These are phyloP conservation scores for Vitis rupestris DNA, from an alignment of 164 flowering plant species.

Conservation along the genomic window DNA sequence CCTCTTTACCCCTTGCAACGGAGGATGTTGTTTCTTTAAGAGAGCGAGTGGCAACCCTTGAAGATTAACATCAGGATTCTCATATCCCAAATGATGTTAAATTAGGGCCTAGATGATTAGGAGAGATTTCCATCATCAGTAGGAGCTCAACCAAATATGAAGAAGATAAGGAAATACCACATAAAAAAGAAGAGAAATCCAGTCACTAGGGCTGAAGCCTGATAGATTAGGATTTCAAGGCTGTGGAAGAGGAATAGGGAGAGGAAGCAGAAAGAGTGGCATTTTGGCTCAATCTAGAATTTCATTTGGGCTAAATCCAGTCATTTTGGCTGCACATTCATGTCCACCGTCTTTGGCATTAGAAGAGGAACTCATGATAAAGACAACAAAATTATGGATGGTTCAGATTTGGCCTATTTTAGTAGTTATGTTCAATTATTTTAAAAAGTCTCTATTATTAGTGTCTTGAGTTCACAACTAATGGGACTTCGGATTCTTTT, in stretches of 20 bases:
- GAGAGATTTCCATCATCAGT: constrained; percentile 72
- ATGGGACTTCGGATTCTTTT: no score
- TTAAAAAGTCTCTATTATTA: no score
- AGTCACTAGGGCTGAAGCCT: constrained; percentile 62
- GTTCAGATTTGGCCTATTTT: no score
- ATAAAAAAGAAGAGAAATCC: constrained; percentile 67
- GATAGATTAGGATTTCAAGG: constrained; percentile 42
- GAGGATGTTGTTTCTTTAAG: constrained; percentile 85
- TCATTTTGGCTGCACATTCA: no score
- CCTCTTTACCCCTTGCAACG: constrained; percentile 48
- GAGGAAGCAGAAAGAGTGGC: constrained; percentile 24
- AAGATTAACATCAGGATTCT: constrained; percentile 24
- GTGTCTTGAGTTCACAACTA: no score
- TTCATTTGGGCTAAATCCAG: no score
- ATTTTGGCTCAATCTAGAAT: no score
- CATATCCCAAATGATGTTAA: constrained; percentile 40
- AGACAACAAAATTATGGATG: no score
- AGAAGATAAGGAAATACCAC: constrained; percentile 42
- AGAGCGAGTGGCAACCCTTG: constrained; percentile 68
- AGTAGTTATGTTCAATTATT: no score
- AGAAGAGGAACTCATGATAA: no score
- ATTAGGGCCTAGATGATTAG: constrained; percentile 78
- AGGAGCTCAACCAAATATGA: constrained; percentile 54
- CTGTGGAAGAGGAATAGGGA: constrained; percentile 37
- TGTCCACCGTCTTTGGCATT: no score